Evolutionary conservation across 768 basidiomycete species (phyloP).

Genomic region (Hypholoma sublateritium): DNA sequence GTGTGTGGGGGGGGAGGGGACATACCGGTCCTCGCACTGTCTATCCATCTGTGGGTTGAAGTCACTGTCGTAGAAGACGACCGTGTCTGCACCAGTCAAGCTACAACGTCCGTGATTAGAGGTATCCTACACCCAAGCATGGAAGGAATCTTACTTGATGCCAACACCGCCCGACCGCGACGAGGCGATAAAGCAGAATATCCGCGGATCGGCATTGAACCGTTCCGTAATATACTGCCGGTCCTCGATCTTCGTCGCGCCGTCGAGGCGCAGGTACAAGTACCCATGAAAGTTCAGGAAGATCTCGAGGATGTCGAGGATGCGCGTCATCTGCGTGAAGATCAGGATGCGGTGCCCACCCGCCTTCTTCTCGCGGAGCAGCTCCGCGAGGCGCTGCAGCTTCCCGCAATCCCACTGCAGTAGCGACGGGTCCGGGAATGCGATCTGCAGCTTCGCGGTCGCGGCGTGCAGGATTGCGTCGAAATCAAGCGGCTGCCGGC

Average conservation of each 20-base stretch:
- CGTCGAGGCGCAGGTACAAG: conserved; percentile 91
- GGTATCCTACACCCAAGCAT: conserved; percentile 6
- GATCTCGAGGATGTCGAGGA: conserved; percentile 91
- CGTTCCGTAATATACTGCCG: conserved; percentile 88
- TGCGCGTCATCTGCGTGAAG: conserved; percentile 96
- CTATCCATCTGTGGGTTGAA: conserved; percentile 98
- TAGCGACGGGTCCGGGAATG: conserved; percentile 87
- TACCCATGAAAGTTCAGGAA: conserved; percentile 93
- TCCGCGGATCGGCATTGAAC: conserved; percentile 74
- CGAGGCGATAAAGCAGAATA: conserved; percentile 89
- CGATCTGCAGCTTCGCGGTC: conserved; percentile 85
- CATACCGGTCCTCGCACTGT: conserved; percentile 90
- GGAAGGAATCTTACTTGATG: conserved; percentile 70
- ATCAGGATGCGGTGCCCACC: conserved; percentile 90
- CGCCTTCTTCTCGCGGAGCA: conserved; percentile 81
- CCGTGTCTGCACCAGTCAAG: conserved; percentile 88
- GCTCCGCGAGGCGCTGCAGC: conserved; percentile 75
- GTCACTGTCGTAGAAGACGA: conserved; percentile 96
- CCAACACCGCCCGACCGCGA: conserved; percentile 84
- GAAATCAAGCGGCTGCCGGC: conserved; percentile 44
- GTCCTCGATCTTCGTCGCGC: conserved; percentile 94
- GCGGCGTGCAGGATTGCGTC: conserved; percentile 70
- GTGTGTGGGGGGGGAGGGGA: not conserved
- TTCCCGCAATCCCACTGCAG: conserved; percentile 97
- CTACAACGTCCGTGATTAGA: conserved; percentile 31